Evolutionary conservation across 306 rosid genomes (phyloP), one percentile per base, ranked within the genome.

Genomic region (Macrotyloma uniflorum): DNA sequence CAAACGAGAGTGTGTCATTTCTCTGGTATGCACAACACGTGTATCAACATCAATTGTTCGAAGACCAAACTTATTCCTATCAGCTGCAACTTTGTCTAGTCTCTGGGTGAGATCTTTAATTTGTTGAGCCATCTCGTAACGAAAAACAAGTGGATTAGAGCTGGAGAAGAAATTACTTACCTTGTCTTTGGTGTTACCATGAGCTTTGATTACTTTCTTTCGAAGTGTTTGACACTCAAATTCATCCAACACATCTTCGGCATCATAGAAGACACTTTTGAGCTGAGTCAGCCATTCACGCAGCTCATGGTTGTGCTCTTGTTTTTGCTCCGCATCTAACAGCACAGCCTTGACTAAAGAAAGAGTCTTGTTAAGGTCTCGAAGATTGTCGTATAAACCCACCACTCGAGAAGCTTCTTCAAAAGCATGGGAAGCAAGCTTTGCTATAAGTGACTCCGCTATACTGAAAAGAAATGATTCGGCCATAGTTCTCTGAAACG

Each of bases 311-410:
- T 55, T 3, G 0, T 23, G 65, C 3, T 42, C 74, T 46, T 82
- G 82, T 78, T 79, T 79, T 76, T 65, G 79, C 28, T 71, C 83
- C 1, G 84, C 86, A 24, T 82, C 84, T 16, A 72, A 10, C 33
- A 85, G 38, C 43, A 61, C 61, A 6, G 15, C 69, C 63, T 47
- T 71, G 57, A 82, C 53, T 23, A 15, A 8, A 14, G 70, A 71
- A 18, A 82, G 38, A 15, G 66, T 49, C 1, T 10, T 0, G 64
- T 24, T 2, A 8, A 79, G 64, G 2, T 45, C 38, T 28, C 5
- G 42, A 0, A 85, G 38, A 57, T 79, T 65, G 1, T 36, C 24
- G 33, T 6, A 33, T 12, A 85, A 28, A 0, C 73, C 80, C 40
- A 66, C 51, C 5, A 36, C 73, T 35, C 5, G 65, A 70, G 23